phyloP scores from a whole-genome alignment of 768 basidiomycete species.

The Auricularia heimuer region DNA sequence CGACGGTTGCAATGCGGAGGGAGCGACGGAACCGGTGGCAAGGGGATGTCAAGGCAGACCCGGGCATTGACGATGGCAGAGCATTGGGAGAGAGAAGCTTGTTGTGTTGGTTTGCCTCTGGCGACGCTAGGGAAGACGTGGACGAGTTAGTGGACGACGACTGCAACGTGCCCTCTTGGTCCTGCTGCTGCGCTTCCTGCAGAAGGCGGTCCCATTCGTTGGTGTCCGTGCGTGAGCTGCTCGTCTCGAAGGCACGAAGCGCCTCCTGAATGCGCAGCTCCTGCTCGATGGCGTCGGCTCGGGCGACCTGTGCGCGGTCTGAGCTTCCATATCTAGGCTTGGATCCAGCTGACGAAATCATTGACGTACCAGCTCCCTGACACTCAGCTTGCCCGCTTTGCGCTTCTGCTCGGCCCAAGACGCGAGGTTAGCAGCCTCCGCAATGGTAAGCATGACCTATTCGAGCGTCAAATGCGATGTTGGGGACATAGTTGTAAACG shows the following conservation, averaged over 20 bases:
- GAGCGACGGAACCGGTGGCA: constrained; percentile 5
- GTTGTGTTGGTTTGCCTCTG: neutral
- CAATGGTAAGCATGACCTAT: constrained; percentile 55
- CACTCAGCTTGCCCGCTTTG: constrained; percentile 56
- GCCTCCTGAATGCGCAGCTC: constrained; percentile 36
- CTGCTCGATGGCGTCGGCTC: constrained; percentile 64
- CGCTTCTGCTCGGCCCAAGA: constrained; percentile 64
- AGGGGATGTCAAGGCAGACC: constrained; percentile 3
- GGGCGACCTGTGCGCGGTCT: constrained; percentile 11
- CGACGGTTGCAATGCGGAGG: constrained; percentile 4
- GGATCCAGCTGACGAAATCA: neutral
- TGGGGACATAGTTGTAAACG: too few relatives aligned
- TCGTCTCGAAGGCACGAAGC: neutral
- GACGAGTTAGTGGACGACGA: neutral
- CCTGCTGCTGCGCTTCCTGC: neutral
- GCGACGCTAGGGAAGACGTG: neutral
- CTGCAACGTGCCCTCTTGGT: neutral
- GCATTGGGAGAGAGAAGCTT: neutral
- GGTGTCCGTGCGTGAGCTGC: neutral
- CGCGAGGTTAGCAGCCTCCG: constrained; percentile 60
- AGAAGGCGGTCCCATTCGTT: neutral
- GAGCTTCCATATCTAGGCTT: neutral
- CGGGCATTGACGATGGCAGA: neutral
- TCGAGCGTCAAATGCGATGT: too few relatives aligned
- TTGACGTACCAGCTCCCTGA: constrained; percentile 55